Percentiles rank a stretch among this genome's conserved stretches.
Conservation (phyloP, 139 green algal species). For the Penium margaritaceum region DNA sequence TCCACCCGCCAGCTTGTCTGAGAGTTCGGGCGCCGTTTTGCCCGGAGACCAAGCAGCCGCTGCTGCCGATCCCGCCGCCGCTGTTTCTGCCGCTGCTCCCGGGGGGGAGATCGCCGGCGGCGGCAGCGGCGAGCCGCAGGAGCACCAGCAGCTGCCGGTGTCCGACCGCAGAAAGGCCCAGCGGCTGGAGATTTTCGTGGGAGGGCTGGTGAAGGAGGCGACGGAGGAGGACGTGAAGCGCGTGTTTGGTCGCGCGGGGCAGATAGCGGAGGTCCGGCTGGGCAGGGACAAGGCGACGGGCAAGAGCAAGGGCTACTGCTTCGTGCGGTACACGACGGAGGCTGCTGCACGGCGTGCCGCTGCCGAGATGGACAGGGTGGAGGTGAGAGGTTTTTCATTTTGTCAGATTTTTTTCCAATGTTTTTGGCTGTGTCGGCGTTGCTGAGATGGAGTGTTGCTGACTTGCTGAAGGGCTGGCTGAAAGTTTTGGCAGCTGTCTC, state of each 20-base stretch:
- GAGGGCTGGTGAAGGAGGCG: slow-evolving; percentile 27
- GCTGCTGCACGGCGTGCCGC: slow-evolving; percentile 12
- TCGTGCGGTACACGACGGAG: slow-evolving; percentile 36
- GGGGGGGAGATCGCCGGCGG: no score
- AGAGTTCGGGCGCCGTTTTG: no score
- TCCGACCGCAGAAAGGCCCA: slow-evolving; percentile 7
- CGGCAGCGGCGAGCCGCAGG: no score
- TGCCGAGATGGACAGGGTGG: slow-evolving; percentile 15
- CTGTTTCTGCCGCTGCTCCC: no score
- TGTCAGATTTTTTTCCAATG: background rate
- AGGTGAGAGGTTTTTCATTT: slow-evolving; percentile 5
- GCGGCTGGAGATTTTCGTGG: slow-evolving; percentile 37
- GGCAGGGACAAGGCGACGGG: slow-evolving; percentile 6
- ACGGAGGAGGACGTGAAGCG: slow-evolving; percentile 30
- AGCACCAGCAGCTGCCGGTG: no score
- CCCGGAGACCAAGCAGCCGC: no score
- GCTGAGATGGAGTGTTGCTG: background rate
- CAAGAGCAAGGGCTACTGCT: slow-evolving; percentile 41
- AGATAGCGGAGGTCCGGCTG: slow-evolving; percentile 39
- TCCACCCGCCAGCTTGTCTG: no score
- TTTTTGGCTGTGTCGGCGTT: no score
- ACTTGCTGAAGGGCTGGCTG: background rate
- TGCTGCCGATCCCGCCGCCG: no score
- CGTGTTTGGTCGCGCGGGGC: slow-evolving; percentile 25
- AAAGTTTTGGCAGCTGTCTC: no score